These are phyloP conservation scores for Ustilago loliicola DNA, from an alignment of 1,284 basidiomycete genomes.

Conservation along the genomic window DNA sequence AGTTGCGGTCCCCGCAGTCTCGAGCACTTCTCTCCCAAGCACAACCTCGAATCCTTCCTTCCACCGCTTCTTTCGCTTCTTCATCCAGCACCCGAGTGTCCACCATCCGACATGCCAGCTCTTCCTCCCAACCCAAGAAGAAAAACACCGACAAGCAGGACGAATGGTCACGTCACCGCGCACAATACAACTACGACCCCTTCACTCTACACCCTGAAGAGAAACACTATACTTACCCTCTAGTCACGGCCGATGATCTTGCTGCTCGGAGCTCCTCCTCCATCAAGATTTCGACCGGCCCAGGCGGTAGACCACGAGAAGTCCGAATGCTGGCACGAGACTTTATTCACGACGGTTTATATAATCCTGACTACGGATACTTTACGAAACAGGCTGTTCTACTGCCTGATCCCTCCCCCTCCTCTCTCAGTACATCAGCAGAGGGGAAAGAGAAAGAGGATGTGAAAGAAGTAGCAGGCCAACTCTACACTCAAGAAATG, in stretches of 20 bases:
- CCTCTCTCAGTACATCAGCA: not conserved
- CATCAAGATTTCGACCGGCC: constrained; percentile 6
- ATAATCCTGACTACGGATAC: constrained; percentile 98
- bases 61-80: not conserved
- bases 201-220: constrained; percentile 60
- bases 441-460: not conserved
- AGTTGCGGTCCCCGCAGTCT: not conserved
- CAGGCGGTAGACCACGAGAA: constrained; percentile 74
- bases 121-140: not conserved
- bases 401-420: constrained; percentile 49
- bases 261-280: constrained; percentile 12
- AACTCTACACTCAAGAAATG: constrained; percentile 33
- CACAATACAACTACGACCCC: constrained; percentile 69
- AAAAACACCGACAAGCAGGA: constrained; percentile 10
- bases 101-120: constrained; percentile 10
- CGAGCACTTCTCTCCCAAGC: not conserved
- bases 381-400: constrained; percentile 74
- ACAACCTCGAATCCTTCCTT: not conserved
- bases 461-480: constrained; percentile 16
- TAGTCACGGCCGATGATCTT: constrained; percentile 57
- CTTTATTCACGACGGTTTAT: constrained; percentile 95
- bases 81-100: not conserved
- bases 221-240: constrained; percentile 58
- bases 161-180: constrained; percentile 53
- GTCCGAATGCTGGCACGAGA: constrained; percentile 96